Base-by-base conservation (phyloP, 1,284 basidiomycete species). In the Malassezia restricta region DNA sequence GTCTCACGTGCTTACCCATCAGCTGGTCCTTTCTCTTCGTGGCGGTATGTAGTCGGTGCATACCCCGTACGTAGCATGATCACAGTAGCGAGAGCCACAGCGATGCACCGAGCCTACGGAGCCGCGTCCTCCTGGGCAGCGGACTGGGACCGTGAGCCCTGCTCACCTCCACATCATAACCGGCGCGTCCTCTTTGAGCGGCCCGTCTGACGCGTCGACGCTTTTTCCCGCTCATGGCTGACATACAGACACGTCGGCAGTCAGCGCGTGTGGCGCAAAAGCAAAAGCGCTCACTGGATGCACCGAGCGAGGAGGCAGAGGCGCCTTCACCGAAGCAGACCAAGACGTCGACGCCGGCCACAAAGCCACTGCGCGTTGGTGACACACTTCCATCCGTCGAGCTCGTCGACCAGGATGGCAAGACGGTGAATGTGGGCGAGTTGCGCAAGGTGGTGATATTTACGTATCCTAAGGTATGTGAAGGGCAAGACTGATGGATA, bases 321-420 rank as follows among this genome's bases (percentile, higher is more conserved):
- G 15, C 11, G 5, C 11, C 11, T 3, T 2, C 15, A 15, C 33
- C 11, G 5, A 35, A 15, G 33, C 11, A 35, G 33, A 35, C 33
- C 15, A 35, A 11, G 33, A 15, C 11, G 33, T 15, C 33, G 27
- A 29, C 43, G 41, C 11, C 41, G 14, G 17, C 44, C 20, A 24
- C 47, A 20, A 33, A 17, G 12, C 24, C 37, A 5, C 43, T 32
- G 28, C 20, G 8, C 78, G 75, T 87, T 29, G 91, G 89, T 7
- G 85, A 84, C 59, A 73, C 75, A n/a, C 76, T 95, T 38, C 88
- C 88, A 1, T 79, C 78, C 3, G 67, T 91, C 56, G 80, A 77
- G 3, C 76, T 95, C 56, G 83, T 87, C 76, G 56, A 65, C 38
- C 61, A 68, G 56, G 40, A 50, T 38, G 51, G 47, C 2, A 24